Percentiles rank a stretch among this genome's conserved stretches.
Evolutionary conservation across 2,329 filamentous ascomycete species (phyloP).

Genomic region (Botrytis pseudocinerea): DNA sequence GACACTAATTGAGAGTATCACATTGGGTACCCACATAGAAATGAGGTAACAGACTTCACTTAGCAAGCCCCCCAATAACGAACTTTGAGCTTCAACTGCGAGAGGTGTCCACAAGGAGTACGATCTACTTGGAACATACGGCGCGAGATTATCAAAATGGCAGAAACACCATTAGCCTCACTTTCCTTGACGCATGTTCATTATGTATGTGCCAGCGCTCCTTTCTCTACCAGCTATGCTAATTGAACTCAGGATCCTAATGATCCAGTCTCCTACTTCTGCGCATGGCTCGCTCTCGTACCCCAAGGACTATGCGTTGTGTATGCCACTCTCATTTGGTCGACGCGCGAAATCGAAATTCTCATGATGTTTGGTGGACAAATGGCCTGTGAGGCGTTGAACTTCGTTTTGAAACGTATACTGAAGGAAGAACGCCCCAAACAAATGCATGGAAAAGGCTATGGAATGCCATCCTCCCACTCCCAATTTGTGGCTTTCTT

Average conservation of each 20-base stretch:
- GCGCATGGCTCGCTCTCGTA: conserved; percentile 90
- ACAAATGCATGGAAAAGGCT: conserved; percentile 84
- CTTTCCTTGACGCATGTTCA: conserved; percentile 94
- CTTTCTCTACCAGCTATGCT: conserved; percentile 16
- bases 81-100: background rate
- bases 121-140: background rate
- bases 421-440: conserved; percentile 90
- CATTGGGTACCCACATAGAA: background rate
- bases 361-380: conserved; percentile 89
- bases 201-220: conserved; percentile 65
- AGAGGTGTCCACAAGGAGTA: background rate
- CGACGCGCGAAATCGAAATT: conserved; percentile 87
- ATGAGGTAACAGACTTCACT: background rate
- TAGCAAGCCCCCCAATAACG: background rate
- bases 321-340: conserved; percentile 88
- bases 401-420: conserved; percentile 83
- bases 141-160: conserved; percentile 32
- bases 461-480: conserved; percentile 96
- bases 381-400: conserved; percentile 85
- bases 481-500: conserved; percentile 95
- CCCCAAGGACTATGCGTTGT: conserved; percentile 88
- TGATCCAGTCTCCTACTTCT: conserved; percentile 81
- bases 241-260: conserved; percentile 67
- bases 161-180: conserved; percentile 69
- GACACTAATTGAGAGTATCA: background rate